Conservation (phyloP, 2,329 filamentous ascomycete species). For the Ceratocystis ficicola region DNA sequence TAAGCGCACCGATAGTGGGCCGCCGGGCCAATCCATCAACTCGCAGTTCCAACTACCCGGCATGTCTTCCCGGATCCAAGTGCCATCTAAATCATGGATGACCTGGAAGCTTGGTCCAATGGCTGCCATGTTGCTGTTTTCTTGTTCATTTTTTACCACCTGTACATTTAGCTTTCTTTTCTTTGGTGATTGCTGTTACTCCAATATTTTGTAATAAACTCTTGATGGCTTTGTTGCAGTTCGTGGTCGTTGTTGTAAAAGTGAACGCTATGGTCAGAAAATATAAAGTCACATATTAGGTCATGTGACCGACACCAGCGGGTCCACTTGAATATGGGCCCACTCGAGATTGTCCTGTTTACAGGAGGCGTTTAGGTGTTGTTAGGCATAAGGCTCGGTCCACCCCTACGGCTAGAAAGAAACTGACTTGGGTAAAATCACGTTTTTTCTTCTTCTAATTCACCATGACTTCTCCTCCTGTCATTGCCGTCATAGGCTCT, state of each 20-base stretch:
- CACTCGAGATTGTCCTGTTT: neutral
- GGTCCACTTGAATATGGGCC: neutral
- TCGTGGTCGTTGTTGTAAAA: neutral
- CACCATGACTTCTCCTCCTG: slow-evolving; percentile 26
- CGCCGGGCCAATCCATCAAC: neutral
- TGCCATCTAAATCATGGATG: neutral
- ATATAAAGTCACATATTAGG: neutral
- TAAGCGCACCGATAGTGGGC: neutral
- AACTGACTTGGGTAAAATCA: neutral
- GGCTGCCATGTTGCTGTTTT: neutral
- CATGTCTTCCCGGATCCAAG: neutral
- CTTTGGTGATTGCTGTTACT: slow-evolving; percentile 10
- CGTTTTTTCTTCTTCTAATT: neutral
- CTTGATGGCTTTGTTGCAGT: neutral
- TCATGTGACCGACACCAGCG: slow-evolving; percentile 12
- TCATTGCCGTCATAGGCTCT: slow-evolving; percentile 56
- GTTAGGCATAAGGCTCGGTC: neutral
- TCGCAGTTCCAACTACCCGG: neutral
- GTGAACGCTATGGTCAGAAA: neutral
- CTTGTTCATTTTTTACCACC: neutral
- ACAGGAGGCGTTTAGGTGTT: neutral
- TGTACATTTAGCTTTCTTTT: slow-evolving; percentile 2
- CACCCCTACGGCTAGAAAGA: neutral
- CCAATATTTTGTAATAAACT: neutral
- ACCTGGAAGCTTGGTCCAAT: neutral